Percentiles rank a stretch among this genome's conserved stretches.
Evolutionary conservation across 345 rosid genomes (phyloP).

Genomic region (Lepidium aucheri): DNA sequence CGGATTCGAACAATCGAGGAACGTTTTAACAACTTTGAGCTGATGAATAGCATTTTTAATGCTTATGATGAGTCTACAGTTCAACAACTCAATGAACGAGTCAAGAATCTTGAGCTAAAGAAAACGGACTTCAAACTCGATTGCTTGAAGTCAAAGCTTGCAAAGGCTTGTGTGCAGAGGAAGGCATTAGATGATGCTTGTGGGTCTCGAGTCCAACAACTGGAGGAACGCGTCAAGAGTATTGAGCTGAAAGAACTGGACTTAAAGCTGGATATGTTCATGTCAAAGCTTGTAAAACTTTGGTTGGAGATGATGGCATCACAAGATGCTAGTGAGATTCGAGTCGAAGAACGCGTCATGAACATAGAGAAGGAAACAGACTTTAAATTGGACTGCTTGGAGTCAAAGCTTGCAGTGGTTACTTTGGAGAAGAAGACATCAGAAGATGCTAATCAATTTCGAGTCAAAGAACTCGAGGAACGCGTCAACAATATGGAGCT

Average conservation of each 20-base stretch:
- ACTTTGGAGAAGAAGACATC: background rate
- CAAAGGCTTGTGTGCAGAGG: background rate
- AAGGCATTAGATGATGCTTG: background rate
- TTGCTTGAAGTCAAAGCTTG: background rate
- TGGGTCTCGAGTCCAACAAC: background rate
- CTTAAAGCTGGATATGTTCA: no score
- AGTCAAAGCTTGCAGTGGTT: background rate
- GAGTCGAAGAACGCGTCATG: background rate
- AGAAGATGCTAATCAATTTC: background rate
- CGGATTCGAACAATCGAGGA: background rate
- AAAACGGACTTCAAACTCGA: background rate
- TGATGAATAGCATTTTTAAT: background rate
- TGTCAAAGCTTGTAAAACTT: no score
- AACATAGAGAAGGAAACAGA: no score
- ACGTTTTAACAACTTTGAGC: background rate
- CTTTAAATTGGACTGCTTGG: background rate
- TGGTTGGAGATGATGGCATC: no score
- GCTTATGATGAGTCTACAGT: background rate
- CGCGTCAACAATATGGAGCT: background rate
- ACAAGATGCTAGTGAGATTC: no score
- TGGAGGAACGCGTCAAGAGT: background rate
- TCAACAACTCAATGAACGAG: background rate
- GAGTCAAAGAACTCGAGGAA: background rate
- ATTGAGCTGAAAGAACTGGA: background rate
- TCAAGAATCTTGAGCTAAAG: constrained; percentile 5